Evolutionary conservation across 2,329 filamentous ascomycete species (phyloP).

Genomic region (Aquanectria penicillioides): DNA sequence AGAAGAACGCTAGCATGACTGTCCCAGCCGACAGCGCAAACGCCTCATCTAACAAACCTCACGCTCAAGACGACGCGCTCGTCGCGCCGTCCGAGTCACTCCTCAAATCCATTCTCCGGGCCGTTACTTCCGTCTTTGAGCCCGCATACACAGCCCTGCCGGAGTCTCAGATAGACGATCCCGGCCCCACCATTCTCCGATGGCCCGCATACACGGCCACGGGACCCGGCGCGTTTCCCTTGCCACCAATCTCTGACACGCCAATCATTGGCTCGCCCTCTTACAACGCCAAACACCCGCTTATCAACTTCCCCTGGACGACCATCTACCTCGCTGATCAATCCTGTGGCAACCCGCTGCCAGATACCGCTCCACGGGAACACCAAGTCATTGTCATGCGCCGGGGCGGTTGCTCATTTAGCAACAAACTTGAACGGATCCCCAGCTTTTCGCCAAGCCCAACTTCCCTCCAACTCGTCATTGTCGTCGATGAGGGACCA

Average conservation of each 20-base stretch:
- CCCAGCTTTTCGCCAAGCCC: slow-evolving; percentile 75
- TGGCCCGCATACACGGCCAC: slow-evolving; percentile 64
- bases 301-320: slow-evolving; percentile 70
- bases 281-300: slow-evolving; percentile 50
- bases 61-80: slow-evolving; percentile 15
- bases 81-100: slow-evolving; percentile 51
- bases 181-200: slow-evolving; percentile 56
- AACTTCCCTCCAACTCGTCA: slow-evolving; percentile 78
- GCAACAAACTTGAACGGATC: slow-evolving; percentile 84
- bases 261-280: slow-evolving; percentile 53
- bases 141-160: slow-evolving; percentile 44
- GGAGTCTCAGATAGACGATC: slow-evolving; percentile 41
- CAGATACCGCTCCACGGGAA: slow-evolving; percentile 59
- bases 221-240: slow-evolving; percentile 70
- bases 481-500: slow-evolving; percentile 72
- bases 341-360: slow-evolving; percentile 69
- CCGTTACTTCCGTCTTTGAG: slow-evolving; percentile 57
- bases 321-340: slow-evolving; percentile 77
- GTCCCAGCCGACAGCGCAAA: slow-evolving; percentile 28
- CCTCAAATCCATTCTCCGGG: slow-evolving; percentile 58
- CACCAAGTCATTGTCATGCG: slow-evolving; percentile 85
- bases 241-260: slow-evolving; percentile 73
- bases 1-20: slow-evolving; percentile 39
- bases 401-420: slow-evolving; percentile 87
- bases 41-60: slow-evolving; percentile 19